Conservation (phyloP, 495 filamentous ascomycete species). For the Talaromyces thailandensis region DNA sequence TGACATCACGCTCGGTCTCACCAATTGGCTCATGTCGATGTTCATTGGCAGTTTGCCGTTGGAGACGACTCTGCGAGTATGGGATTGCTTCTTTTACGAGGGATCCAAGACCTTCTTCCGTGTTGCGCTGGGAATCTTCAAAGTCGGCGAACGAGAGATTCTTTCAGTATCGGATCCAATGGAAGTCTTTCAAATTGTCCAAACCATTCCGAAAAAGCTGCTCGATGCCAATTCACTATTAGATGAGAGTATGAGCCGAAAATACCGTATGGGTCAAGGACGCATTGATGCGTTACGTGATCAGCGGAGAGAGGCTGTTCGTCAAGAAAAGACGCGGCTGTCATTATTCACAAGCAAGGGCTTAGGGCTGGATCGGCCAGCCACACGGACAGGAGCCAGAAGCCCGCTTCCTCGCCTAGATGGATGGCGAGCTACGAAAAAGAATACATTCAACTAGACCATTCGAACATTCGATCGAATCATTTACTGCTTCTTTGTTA, state of each 20-base stretch:
- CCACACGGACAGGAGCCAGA: slow-evolving; percentile 15
- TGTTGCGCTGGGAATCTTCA: slow-evolving; percentile 86
- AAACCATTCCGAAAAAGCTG: slow-evolving; percentile 73
- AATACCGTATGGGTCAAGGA: slow-evolving; percentile 73
- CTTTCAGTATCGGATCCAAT: slow-evolving; percentile 74
- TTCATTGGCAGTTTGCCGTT: slow-evolving; percentile 90
- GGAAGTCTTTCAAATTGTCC: slow-evolving; percentile 94
- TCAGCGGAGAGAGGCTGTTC: slow-evolving; percentile 30
- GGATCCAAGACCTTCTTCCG: slow-evolving; percentile 93
- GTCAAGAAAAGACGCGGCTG: slow-evolving; percentile 35
- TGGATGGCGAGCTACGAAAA: slow-evolving; percentile 33
- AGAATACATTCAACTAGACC: slow-evolving; percentile 27
- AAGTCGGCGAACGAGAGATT: slow-evolving; percentile 78
- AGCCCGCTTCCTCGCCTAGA: slow-evolving; percentile 27
- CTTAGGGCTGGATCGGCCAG: slow-evolving; percentile 4
- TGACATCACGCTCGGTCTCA: slow-evolving; percentile 85
- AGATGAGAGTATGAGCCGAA: slow-evolving; percentile 67
- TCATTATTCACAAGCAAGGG: slow-evolving; percentile 31
- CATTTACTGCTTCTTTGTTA: slow-evolving; percentile 1
- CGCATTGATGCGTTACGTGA: slow-evolving; percentile 37
- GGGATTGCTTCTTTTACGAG: slow-evolving; percentile 95
- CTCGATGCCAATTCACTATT: slow-evolving; percentile 74
- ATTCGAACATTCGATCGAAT: neutral
- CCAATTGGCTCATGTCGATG: slow-evolving; percentile 97
- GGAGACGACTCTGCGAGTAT: slow-evolving; percentile 83